Base-by-base conservation (phyloP, 768 basidiomycete genomes). In the Rhodotorula graminis region DNA sequence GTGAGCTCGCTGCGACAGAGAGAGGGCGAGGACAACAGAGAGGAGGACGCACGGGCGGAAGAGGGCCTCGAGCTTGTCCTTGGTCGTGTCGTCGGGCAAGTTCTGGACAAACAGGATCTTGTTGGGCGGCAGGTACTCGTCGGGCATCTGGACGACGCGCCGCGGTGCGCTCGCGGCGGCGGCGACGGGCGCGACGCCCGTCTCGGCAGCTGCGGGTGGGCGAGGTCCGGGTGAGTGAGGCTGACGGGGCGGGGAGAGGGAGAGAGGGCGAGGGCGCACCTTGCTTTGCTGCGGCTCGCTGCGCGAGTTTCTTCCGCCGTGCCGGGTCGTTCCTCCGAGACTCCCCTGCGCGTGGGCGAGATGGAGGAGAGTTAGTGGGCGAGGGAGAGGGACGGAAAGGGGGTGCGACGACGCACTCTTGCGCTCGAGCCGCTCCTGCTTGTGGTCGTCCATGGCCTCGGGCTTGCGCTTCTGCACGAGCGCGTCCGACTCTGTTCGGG, bases 71-170 rank as follows among this genome's bases (percentile, higher is more conserved):
- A 99, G 89, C 79, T 91, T 89, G 65, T 96, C 94, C 80, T 95
- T 93, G 66, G 90, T 93, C 75, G 93, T 93, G 55, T 82, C 89
- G 80, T 96, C 93, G 29, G 94, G 93, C 33, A 99, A 84, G 80
- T 97, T 97, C 82, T 99, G 96, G 75, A 99, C 81, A 86, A 99
- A 99, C 64, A 99, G 86, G 82, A 98, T 95, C 81, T 94, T 93
- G 89, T 99, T 99, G 52, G 96, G 95, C 3, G 96, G 96, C 14
- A 99, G 87, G 81, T 97, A 98, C 81, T 99, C 96, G 88, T 99
- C 96, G 53, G 95, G 94, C 93, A 98, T 96, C 81, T 94, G 92
- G 71, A 96, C 90, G 76, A 88, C 87, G 33, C 79, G 77, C 70
- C 78, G 77, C 10, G 65, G 66, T 21, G 77, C 77, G 46, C 76